These are phyloP conservation scores for Coemansia erecta DNA, from an alignment of 192 early-diverging fungal genomes.

Conservation along the genomic window DNA sequence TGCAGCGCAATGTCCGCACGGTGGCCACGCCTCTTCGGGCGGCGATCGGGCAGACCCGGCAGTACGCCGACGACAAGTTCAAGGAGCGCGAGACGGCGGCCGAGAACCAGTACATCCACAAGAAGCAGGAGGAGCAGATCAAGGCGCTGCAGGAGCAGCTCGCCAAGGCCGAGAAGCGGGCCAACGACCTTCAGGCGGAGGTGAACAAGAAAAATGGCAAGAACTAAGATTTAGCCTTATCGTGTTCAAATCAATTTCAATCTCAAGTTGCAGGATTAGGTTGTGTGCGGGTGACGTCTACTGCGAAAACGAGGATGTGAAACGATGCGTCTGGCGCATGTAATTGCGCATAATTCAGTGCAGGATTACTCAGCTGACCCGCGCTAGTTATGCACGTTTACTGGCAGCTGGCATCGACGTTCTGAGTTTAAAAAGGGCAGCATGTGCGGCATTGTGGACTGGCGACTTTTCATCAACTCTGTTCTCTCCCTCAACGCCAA, in stretches of 20 bases:
- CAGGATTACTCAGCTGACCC: too few relatives aligned
- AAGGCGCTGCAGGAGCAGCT: slow-evolving; percentile 35
- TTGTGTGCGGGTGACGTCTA: too few relatives aligned
- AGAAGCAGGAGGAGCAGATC: slow-evolving; percentile 42
- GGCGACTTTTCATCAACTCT: neutral
- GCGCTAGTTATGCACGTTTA: too few relatives aligned
- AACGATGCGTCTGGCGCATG: too few relatives aligned
- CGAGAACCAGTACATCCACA: slow-evolving; percentile 53
- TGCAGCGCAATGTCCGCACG: slow-evolving; percentile 21
- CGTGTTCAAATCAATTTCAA: neutral
- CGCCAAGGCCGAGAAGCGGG: slow-evolving; percentile 28
- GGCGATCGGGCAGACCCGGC: slow-evolving; percentile 15
- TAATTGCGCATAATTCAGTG: too few relatives aligned
- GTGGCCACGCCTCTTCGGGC: slow-evolving; percentile 7
- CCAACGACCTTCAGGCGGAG: slow-evolving; percentile 30
- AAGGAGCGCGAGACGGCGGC: slow-evolving; percentile 48
- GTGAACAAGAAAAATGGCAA: slow-evolving; percentile 17
- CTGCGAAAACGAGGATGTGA: too few relatives aligned
- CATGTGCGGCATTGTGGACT: too few relatives aligned
- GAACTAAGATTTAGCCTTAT: slow-evolving; percentile 8
- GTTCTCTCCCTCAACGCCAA: neutral
- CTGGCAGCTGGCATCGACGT: too few relatives aligned
- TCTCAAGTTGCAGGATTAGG: too few relatives aligned
- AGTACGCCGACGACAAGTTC: slow-evolving; percentile 38
- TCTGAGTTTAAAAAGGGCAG: too few relatives aligned